Conservation (phyloP, 2,329 filamentous ascomycete species). For the Dactylellina cionopaga region DNA sequence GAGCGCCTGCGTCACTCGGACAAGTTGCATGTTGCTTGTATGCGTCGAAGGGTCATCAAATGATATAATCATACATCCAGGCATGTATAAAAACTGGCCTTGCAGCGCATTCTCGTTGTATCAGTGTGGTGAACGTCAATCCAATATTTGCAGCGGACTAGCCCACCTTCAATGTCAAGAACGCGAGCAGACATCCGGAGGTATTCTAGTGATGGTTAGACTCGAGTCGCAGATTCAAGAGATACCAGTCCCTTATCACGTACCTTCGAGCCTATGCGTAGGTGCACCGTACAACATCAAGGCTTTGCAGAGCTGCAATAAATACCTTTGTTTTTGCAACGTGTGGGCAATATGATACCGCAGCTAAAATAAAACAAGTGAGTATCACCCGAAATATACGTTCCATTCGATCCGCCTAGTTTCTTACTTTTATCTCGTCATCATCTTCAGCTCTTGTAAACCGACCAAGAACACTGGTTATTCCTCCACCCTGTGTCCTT, state of each 20-base stretch:
- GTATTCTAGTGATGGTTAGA: slow-evolving; percentile 67
- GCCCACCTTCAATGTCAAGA: slow-evolving; percentile 81
- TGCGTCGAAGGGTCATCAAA: slow-evolving; percentile 80
- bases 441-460: slow-evolving; percentile 18
- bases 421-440: slow-evolving; percentile 63
- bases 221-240: background rate
- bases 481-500: slow-evolving; percentile 10
- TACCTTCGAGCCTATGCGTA: slow-evolving; percentile 82
- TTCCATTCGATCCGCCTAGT: background rate
- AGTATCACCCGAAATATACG: background rate
- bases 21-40: slow-evolving; percentile 81
- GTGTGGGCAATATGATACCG: slow-evolving; percentile 74
- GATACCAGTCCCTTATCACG: background rate
- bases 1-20: slow-evolving; percentile 74
- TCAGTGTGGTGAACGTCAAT: background rate
- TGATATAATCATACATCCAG: slow-evolving; percentile 92
- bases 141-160: too few species aligned
- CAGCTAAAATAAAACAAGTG: slow-evolving; percentile 60
- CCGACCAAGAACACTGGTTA: slow-evolving; percentile 9
- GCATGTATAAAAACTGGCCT: slow-evolving; percentile 85
- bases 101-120: background rate
- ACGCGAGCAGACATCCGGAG: slow-evolving; percentile 90
- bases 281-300: slow-evolving; percentile 92
- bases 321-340: slow-evolving; percentile 80
- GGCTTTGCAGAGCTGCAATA: slow-evolving; percentile 83